Base-by-base conservation (phyloP, 176 grass and related monocot genomes). In the Eleusine coracana region DNA sequence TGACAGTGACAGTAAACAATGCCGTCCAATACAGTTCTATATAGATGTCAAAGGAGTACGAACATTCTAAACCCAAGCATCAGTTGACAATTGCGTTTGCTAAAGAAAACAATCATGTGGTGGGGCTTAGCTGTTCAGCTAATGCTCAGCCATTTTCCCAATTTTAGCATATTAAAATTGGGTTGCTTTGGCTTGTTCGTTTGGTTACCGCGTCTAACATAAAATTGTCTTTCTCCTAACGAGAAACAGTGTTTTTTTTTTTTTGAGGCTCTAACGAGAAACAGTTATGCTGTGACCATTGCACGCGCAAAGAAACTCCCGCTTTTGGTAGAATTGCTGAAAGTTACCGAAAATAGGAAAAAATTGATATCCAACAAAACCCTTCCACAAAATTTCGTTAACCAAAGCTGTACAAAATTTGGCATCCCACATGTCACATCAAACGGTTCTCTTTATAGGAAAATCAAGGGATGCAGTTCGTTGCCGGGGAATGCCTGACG, bases 1-100 rank as follows among this genome's bases (percentile, higher is more conserved):
- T 82, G 78, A 75, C 78, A 54, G n/a, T 7, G 60, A 44, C 23
- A 49, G 63, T 87, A 82, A 76, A 87, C 25, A 86, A 49, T 18
- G 15, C 7, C 18, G 9, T 42, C 37, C 5, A 9, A 20, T 38
- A 38, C 29, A 18, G 28, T 40, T 74, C 10, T 55, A 36, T 52
- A 36, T 13, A 8, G 5, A 48, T 42, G 42, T 79, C 77, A 52
- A 51, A 79, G 18, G n/a, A 9, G n/a, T 5, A 52, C 55, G 2
- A 63, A 73, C 17, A 1, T 34, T 44, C 10, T 27, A 44, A 25
- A 58, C 59, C 3, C 0, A 72, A 28, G 46, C n/a, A 25, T 67
- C 69, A 68, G 1, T 75, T 58, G 60, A 61, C 6, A 29, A 37
- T 23, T 41, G 8, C 10, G 45, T 37, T 2, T 41, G 21, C n/a